Conservation (phyloP, 2,329 filamentous ascomycete genomes). For the Fusarium solani-melongenae region DNA sequence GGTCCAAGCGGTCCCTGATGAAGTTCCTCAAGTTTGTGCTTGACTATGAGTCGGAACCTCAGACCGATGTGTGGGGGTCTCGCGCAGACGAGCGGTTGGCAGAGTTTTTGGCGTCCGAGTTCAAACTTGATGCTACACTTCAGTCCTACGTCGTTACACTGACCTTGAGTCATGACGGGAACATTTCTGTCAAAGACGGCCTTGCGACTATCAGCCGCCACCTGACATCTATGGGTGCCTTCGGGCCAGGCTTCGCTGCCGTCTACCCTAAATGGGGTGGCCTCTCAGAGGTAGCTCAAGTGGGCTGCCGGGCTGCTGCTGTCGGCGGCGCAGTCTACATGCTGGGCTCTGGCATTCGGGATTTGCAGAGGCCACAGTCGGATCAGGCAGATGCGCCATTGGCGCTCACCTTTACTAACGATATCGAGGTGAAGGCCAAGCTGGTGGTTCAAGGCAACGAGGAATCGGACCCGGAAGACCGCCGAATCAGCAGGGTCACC, state of each 20-base stretch:
- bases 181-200: slow-evolving; percentile 72
- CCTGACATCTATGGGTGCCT: slow-evolving; percentile 85
- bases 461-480: slow-evolving; percentile 36
- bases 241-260: slow-evolving; percentile 89
- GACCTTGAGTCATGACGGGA: slow-evolving; percentile 76
- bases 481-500: slow-evolving; percentile 69
- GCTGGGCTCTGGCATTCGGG: slow-evolving; percentile 75
- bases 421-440: slow-evolving; percentile 65
- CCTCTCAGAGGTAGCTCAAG: slow-evolving; percentile 87
- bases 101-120: slow-evolving; percentile 69
- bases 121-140: slow-evolving; percentile 75
- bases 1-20: slow-evolving; percentile 88
- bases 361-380: slow-evolving; percentile 36
- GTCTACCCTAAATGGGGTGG: slow-evolving; percentile 95
- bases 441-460: slow-evolving; percentile 61
- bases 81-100: slow-evolving; percentile 66
- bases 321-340: slow-evolving; percentile 94
- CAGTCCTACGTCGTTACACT: slow-evolving; percentile 73
- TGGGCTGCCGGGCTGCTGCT: slow-evolving; percentile 88
- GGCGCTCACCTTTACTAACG: slow-evolving; percentile 66
- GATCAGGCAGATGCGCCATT: slow-evolving; percentile 45
- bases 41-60: slow-evolving; percentile 71
- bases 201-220: slow-evolving; percentile 81
- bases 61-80: slow-evolving; percentile 67
- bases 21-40: slow-evolving; percentile 92